These are phyloP conservation scores for Phoma sp. DNA, from an alignment of 2,329 filamentous ascomycete species.

Conservation along the genomic window DNA sequence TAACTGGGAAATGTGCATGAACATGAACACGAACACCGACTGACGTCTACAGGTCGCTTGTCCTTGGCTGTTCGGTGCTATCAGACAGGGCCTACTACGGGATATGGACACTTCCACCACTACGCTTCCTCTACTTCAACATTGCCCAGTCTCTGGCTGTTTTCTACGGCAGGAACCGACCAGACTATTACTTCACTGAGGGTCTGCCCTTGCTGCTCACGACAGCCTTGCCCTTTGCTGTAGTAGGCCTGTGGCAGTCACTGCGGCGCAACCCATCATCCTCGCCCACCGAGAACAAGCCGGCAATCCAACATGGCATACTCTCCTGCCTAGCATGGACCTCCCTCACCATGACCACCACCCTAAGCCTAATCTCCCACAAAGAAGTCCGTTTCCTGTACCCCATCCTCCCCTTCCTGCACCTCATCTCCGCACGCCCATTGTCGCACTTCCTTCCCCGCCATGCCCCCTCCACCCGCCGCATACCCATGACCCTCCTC, in stretches of 20 bases:
- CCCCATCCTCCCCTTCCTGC: conserved; percentile 84
- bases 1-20: background rate
- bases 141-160: conserved; percentile 83
- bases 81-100: conserved; percentile 83
- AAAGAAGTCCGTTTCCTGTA: conserved; percentile 99
- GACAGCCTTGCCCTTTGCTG: conserved; percentile 78
- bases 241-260: conserved; percentile 65
- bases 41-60: conserved; percentile 53
- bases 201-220: conserved; percentile 87
- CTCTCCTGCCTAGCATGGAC: conserved; percentile 42
- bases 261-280: conserved; percentile 16
- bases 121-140: conserved; percentile 90
- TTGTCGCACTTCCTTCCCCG: conserved; percentile 68
- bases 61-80: conserved; percentile 67
- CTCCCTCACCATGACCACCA: conserved; percentile 65
- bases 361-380: conserved; percentile 81
- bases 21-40: conserved; percentile 9
- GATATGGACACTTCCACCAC: conserved; percentile 84
- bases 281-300: background rate
- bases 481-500: conserved; percentile 61
- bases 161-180: conserved; percentile 89
- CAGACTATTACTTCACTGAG: conserved; percentile 93
- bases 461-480: conserved; percentile 48
- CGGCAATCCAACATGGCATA: conserved; percentile 17
- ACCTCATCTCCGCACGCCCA: conserved; percentile 75